Base-by-base conservation (phyloP, 805 yeast genomes). In the Kodamaea leandrae region DNA sequence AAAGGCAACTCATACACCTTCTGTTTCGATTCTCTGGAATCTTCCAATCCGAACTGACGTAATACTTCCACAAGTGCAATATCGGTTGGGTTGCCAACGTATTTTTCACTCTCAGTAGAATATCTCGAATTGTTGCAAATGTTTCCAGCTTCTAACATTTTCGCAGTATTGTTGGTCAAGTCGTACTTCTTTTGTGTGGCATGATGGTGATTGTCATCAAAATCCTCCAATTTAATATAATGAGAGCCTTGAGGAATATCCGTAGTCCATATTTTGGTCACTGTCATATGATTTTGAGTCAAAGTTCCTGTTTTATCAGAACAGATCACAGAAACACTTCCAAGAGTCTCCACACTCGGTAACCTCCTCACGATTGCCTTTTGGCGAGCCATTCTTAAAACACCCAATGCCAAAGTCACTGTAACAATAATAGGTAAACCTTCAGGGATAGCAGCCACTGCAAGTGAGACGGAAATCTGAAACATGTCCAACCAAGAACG, bases 371-470 rank as follows among this genome's bases (percentile, higher is more conserved):
- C 96, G 58, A 93, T 93, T 2, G 98, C 99, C 54, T 84, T 86
- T 52, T 89, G 83, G 39, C 79, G 80, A 4, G 99, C 97, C 99
- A 93, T 93, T 66, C 98, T 76, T 51, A 93, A 71, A 32, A 93
- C 99, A 37, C 99, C 99, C 16, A 93, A 71, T 0, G 99, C 99
- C 48, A 93, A 71, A 0, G 99, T 93, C 7, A 93, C 99, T 4
- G 99, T 91, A 29, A 93, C 99, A 60, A 93, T 93, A 54, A 93
- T 93, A 0, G 99, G 99, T 51, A 93, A 76, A 41, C 99, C 99
- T 64, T 93, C 99, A 4, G 99, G 99, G 53, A 93, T 93, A 3
- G 99, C 99, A 37, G 99, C 99, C 14, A 93, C 99, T 2, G 99
- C 99, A 47, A 93, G 72, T 1, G 97, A 89, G 7, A 93, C 99